Base-by-base conservation (phyloP, 306 rosid species). In the Phaseolus lunatus region DNA sequence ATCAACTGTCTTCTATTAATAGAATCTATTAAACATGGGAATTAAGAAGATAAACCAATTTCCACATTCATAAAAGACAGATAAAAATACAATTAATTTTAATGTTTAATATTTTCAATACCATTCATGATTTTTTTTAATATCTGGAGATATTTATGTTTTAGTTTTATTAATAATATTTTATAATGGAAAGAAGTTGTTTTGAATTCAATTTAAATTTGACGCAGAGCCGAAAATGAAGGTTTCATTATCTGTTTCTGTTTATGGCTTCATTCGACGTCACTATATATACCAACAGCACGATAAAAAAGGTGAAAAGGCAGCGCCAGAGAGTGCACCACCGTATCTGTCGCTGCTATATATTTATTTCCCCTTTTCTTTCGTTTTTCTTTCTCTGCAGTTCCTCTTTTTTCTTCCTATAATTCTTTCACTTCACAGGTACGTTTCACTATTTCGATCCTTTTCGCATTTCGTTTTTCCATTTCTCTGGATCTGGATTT, bases 191-290 rank as follows among this genome's bases (percentile, higher is more conserved):
- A n/a, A n/a, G n/a, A n/a, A n/a, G n/a, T n/a, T n/a, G n/a, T n/a
- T n/a, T n/a, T n/a, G n/a, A n/a, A n/a, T n/a, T 39, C 22, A 14
- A 11, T 53, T 33, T 33, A 56, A n/a, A 56, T 58, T 26, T 58
- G 37, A 56, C 11, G 67, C 3, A 7, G 13, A 29, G 13, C 3
- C 24, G 64, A 61, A 72, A 88, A 89, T 88, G 78, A 88, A 86
- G 67, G 44, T 3, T 0, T n/a, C 45, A 16, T 31, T 10, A 10
- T 50, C 20, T 52, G 8, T 19, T 57, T 73, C 26, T 24, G 18
- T 66, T 20, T 66, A 66, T 66, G 23, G 50, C 19, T 39, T 39
- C 5, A 19, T 11, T 41, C 31, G 50, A 39, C 48, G 71, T 64
- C 52, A 41, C 19, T 41, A 10, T 19, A 18, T 18, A 64, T 37